Evolutionary conservation across 345 rosid species (phyloP).

Genomic region (Luvunga scandens): DNA sequence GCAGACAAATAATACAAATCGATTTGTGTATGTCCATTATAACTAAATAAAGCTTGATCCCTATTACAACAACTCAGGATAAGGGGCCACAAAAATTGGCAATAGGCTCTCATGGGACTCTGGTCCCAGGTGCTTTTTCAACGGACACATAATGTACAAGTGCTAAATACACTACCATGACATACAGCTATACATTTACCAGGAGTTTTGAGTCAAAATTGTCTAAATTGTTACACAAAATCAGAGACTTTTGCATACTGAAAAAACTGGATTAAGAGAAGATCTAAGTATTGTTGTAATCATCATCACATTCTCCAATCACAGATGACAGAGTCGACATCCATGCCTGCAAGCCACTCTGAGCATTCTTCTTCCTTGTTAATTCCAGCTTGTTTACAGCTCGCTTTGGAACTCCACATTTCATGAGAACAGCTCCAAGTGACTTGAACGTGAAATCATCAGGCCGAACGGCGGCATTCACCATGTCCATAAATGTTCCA

Average conservation of each 20-base stretch:
- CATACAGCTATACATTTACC: background rate
- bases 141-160: background rate
- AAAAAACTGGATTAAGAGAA: background rate
- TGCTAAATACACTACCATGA: background rate
- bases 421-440: conserved; percentile 53
- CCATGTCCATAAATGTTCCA: conserved; percentile 66
- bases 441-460: conserved; percentile 65
- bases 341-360: conserved; percentile 56
- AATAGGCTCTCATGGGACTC: background rate
- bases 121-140: background rate
- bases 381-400: conserved; percentile 54
- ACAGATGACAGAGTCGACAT: conserved; percentile 51
- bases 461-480: conserved; percentile 45
- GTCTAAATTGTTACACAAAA: background rate
- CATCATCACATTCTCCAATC: conserved; percentile 30
- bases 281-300: background rate
- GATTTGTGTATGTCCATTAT: background rate
- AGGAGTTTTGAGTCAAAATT: background rate
- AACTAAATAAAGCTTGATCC: background rate
- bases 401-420: conserved; percentile 66
- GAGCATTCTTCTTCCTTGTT: conserved; percentile 42
- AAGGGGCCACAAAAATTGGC: background rate
- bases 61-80: background rate
- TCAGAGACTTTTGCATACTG: background rate
- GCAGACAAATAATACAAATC: background rate